These are phyloP conservation scores for Candida vaughaniae DNA, from an alignment of 805 yeast genomes.

Conservation along the genomic window DNA sequence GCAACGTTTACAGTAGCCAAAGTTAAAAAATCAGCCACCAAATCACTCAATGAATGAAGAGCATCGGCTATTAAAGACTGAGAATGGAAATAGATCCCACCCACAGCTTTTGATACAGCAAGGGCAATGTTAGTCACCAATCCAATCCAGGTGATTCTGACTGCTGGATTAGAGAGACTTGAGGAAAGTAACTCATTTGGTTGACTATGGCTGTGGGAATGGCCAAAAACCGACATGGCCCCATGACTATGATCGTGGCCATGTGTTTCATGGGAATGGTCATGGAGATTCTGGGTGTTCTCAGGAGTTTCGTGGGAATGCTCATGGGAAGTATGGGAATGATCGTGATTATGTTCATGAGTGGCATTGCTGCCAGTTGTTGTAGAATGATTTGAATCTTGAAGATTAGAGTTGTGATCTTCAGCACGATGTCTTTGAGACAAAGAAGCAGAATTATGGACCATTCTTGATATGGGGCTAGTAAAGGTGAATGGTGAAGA, in stretches of 20 bases:
- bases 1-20: constrained; percentile 84
- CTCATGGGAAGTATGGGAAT: no score
- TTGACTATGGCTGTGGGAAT: constrained; percentile 45
- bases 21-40: constrained; percentile 86
- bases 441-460: not conserved
- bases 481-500: not conserved
- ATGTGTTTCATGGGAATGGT: constrained; percentile 3
- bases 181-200: constrained; percentile 43
- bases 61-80: constrained; percentile 95
- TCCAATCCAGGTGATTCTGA: constrained; percentile 91
- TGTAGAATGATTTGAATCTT: not conserved
- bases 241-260: constrained; percentile 5
- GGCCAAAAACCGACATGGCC: constrained; percentile 17
- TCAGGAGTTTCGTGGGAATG: not conserved
- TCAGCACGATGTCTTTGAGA: not conserved
- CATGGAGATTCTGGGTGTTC: not conserved
- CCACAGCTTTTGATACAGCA: constrained; percentile 83
- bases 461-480: not conserved
- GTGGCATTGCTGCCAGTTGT: not conserved
- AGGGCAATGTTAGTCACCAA: constrained; percentile 77
- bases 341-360: constrained; percentile 5
- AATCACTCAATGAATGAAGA: constrained; percentile 86
- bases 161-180: constrained; percentile 68
- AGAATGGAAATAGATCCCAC: constrained; percentile 91
- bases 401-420: not conserved